These are phyloP conservation scores for Trametes villosa DNA, from an alignment of 768 basidiomycete species.

Conservation along the genomic window DNA sequence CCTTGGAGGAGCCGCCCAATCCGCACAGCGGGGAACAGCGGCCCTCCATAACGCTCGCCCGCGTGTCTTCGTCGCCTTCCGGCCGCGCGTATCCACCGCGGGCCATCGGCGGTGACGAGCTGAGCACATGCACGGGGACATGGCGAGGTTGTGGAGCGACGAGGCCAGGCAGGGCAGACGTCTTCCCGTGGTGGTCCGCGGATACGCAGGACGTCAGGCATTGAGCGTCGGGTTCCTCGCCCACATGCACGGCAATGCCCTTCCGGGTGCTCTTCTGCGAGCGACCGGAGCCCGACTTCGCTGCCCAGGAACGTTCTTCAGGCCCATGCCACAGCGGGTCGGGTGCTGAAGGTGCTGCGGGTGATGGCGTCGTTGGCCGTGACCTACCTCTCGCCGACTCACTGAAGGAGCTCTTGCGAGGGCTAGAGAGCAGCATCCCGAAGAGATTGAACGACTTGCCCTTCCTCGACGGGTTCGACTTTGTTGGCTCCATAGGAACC, in stretches of 20 bases:
- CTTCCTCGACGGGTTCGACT: slow-evolving; percentile 25
- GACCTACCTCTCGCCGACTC: slow-evolving; percentile 27
- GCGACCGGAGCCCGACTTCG: slow-evolving; percentile 21
- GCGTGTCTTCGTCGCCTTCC: slow-evolving; percentile 10
- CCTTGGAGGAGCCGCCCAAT: slow-evolving; percentile 27
- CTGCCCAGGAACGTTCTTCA: slow-evolving; percentile 2
- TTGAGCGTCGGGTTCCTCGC: slow-evolving; percentile 2
- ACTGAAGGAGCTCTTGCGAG: slow-evolving; percentile 28
- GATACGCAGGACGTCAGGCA: slow-evolving; percentile 11
- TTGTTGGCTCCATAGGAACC: slow-evolving; percentile 23
- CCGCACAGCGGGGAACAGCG: slow-evolving; percentile 41
- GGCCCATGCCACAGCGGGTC: slow-evolving; percentile 16
- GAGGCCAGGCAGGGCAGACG: slow-evolving; percentile 16
- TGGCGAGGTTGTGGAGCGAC: slow-evolving; percentile 21
- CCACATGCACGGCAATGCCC: slow-evolving; percentile 9
- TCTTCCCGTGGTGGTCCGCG: slow-evolving; percentile 10
- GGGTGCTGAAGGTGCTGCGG: slow-evolving; percentile 7
- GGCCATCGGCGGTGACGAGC: slow-evolving; percentile 25
- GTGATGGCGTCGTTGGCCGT: slow-evolving; percentile 22
- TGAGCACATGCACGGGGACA: slow-evolving; percentile 23
- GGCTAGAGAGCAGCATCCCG: slow-evolving; percentile 29
- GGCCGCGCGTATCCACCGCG: slow-evolving; percentile 15
- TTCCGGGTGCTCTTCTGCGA: slow-evolving; percentile 22
- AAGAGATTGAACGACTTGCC: slow-evolving; percentile 34
- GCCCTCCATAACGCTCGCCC: slow-evolving; percentile 30